Percentiles rank a stretch among this genome's conserved stretches.
Evolutionary conservation across 441 rosid genomes (phyloP).

Genomic region (Manihot esculenta): DNA sequence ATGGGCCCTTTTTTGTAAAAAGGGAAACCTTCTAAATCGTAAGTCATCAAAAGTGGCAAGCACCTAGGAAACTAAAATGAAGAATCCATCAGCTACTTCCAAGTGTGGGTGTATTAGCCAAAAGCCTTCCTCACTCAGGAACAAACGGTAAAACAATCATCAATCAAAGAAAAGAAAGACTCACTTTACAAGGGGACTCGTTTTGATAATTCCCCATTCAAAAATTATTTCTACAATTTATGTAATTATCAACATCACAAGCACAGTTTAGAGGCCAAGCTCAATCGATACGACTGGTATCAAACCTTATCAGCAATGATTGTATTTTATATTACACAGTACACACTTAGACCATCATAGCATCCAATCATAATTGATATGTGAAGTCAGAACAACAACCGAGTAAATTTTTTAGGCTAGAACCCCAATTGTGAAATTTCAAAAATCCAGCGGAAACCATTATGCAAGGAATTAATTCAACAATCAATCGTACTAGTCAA

Average conservation of each 20-base stretch:
- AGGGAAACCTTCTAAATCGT: neutral
- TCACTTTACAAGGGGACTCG: neutral
- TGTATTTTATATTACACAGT: neutral
- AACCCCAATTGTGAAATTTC: neutral
- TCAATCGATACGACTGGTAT: neutral
- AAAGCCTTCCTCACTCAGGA: neutral
- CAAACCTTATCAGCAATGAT: neutral
- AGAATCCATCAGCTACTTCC: no score
- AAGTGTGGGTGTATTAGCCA: neutral
- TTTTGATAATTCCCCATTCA: neutral
- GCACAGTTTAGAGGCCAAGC: neutral
- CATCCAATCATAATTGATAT: neutral
- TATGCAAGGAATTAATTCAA: neutral
- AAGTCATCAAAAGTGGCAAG: neutral
- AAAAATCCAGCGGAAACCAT: neutral
- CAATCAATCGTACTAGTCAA: neutral
- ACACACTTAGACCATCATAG: conserved; percentile 1
- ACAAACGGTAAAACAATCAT: neutral
- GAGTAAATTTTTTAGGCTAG: no score
- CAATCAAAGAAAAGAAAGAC: neutral
- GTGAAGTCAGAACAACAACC: no score
- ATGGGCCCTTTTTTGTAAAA: neutral
- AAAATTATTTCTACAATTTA: neutral
- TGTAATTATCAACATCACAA: neutral
- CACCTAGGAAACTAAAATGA: no score